A percentile compares a stretch with the other conserved stretches of the same genome.
These are phyloP conservation scores for Nelumbo lutea DNA, from an alignment of 164 flowering plant genomes.

Conservation along the genomic window DNA sequence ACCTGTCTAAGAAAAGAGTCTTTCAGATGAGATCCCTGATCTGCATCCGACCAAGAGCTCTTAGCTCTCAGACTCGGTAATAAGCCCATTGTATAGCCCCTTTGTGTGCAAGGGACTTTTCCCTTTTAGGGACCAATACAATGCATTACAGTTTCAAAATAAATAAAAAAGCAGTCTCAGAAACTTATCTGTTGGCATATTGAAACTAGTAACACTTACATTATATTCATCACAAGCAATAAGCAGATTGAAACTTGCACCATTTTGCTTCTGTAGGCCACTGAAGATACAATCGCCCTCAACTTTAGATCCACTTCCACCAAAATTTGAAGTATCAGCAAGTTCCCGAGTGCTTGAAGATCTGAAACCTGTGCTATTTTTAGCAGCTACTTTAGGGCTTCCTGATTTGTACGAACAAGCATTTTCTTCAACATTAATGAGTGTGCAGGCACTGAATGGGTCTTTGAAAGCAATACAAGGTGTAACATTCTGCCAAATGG, in stretches of 20 bases:
- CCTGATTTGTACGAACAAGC: slow-evolving; percentile 50
- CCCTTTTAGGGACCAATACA: too few species aligned
- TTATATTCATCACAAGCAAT: slow-evolving; percentile 8
- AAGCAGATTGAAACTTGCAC: slow-evolving; percentile 12
- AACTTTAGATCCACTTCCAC: slow-evolving; percentile 29
- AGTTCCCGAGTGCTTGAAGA: slow-evolving; percentile 25
- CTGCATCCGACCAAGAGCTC: too few species aligned
- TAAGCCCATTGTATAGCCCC: too few species aligned
- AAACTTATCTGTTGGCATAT: neutral
- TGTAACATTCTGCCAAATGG: slow-evolving; percentile 40
- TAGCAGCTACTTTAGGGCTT: slow-evolving; percentile 25
- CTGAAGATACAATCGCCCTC: slow-evolving; percentile 21
- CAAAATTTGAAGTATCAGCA: slow-evolving; percentile 25
- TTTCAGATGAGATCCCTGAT: too few species aligned
- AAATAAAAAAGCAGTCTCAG: neutral
- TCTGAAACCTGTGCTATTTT: slow-evolving; percentile 23
- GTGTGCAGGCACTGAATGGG: slow-evolving; percentile 28
- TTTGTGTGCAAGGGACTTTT: too few species aligned
- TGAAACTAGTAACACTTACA: slow-evolving; percentile 31
- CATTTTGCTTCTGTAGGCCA: slow-evolving; percentile 20
- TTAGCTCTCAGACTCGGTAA: too few species aligned
- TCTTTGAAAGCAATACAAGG: slow-evolving; percentile 26
- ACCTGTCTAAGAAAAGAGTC: too few species aligned
- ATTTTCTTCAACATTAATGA: slow-evolving; percentile 55
- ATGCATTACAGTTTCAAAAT: too few species aligned